phyloP scores from a whole-genome alignment of 1,284 basidiomycete species.

The Puccinia horiana region DNA sequence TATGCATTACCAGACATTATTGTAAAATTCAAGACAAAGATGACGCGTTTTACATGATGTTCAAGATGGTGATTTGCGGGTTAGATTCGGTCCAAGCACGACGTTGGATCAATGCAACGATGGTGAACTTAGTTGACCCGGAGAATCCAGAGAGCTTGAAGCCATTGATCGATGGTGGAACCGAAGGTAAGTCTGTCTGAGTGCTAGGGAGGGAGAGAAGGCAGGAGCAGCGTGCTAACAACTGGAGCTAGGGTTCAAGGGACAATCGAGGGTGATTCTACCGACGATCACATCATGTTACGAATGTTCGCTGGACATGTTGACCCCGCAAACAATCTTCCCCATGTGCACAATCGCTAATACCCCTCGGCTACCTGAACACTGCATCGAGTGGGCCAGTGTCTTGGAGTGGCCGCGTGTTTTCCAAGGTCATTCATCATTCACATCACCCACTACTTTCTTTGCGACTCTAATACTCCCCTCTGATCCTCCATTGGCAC shows the following conservation, averaged over 20 bases:
- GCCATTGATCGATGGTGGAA: constrained; percentile 98
- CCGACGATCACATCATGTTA: constrained; percentile 96
- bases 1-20: constrained; percentile 68
- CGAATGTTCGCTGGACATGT: constrained; percentile 97
- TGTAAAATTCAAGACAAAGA: constrained; percentile 98
- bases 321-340: constrained; percentile 93
- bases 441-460: background rate
- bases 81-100: constrained; percentile 96
- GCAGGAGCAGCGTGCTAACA: background rate
- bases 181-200: constrained; percentile 72
- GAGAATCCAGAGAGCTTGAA: constrained; percentile 90
- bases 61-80: constrained; percentile 94
- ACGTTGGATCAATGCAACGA: constrained; percentile 97
- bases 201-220: background rate
- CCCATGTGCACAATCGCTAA: constrained; percentile 99
- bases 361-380: constrained; percentile 94
- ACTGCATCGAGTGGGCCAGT: constrained; percentile 99
- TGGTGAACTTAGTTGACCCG: constrained; percentile 88
- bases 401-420: constrained; percentile 97
- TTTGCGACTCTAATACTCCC: background rate
- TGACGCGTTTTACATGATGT: constrained; percentile 93
- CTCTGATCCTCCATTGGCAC: constrained; percentile 5
- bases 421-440: constrained; percentile 68
- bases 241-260: constrained; percentile 78
- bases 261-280: constrained; percentile 94